Conservation (phyloP, 768 basidiomycete species). For the Agrocybe pediades region DNA sequence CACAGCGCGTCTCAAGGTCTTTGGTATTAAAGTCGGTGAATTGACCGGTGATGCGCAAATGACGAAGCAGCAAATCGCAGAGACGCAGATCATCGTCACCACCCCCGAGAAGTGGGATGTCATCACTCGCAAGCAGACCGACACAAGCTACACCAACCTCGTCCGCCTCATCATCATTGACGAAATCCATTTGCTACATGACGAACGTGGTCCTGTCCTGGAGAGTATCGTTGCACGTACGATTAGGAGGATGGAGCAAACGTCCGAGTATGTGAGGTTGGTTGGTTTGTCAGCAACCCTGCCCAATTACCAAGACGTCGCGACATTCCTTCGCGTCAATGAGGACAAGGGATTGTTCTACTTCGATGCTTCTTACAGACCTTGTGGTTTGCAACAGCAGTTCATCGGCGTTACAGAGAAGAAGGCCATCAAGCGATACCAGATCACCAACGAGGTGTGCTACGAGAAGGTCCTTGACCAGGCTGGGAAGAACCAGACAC, state of each 20-base stretch:
- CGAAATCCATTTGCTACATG: constrained; percentile 96
- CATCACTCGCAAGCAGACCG: constrained; percentile 96
- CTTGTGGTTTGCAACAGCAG: constrained; percentile 94
- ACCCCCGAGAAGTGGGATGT: constrained; percentile 99
- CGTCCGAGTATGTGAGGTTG: constrained; percentile 87
- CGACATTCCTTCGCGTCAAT: constrained; percentile 95
- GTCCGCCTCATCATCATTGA: constrained; percentile 97
- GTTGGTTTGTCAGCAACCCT: constrained; percentile 96
- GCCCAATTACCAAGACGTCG: constrained; percentile 98
- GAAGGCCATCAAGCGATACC: constrained; percentile 98
- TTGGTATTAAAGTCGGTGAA: constrained; percentile 87
- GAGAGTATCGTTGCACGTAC: constrained; percentile 91
- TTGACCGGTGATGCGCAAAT: constrained; percentile 97
- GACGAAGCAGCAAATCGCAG: constrained; percentile 96
- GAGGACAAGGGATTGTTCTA: constrained; percentile 92
- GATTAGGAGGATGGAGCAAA: constrained; percentile 93
- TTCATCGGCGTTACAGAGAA: constrained; percentile 99
- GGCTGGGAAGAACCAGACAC: constrained; percentile 81
- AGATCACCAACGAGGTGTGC: constrained; percentile 98
- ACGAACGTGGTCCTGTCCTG: constrained; percentile 96
- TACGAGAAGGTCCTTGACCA: constrained; percentile 99
- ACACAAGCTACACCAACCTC: constrained; percentile 95
- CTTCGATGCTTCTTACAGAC: constrained; percentile 93
- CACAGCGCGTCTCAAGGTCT: constrained; percentile 63
- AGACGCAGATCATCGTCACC: constrained; percentile 97